Evolutionary conservation across 306 rosid species (phyloP), one percentile per base, ranked within the genome.

Genomic region (Morella rubra): DNA sequence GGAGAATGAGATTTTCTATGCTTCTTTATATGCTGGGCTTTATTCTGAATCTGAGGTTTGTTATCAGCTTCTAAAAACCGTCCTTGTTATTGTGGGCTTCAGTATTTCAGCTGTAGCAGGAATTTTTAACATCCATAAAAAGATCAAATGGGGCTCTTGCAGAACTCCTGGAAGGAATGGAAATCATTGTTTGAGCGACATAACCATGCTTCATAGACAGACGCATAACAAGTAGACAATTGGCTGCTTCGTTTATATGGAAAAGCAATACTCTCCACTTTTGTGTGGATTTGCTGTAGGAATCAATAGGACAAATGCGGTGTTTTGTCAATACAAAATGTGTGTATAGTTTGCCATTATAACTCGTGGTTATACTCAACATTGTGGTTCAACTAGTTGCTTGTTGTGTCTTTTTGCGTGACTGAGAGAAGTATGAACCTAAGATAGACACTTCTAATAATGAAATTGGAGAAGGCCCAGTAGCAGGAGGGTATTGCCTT

Each of bases 21-120:
- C 97, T 74, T 86, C 92, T 69, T 77, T 94, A 22, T 92, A 94
- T 73, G 95, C 97, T 20, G 97, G 97, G 42, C 97, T 94, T 55
- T 90, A 84, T 78, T 83, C 84, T 52, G 96, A 94, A 89, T 86
- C 95, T 80, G 89, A 92, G 98, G 98, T 94, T 81, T 47, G 80
- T 64, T 68, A 77, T 53, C 78, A 46, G 69, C 60, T 77, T 80
- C 24, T 62, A 40, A 52, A 72, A 52, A 72, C 15, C 59, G 76
- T 53, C 22, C 71, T 76, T 45, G 41, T 27, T 45, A 52, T 16
- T 77, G 16, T 20, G 12, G 46, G 44, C 27, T 73, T 9, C 15
- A 37, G 14, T 44, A 5, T 50, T 68, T 50, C 51, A 44, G 2
- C 18, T 64, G 1, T 16, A 8, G 8, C 10, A 1, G 9, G 2